Conservation (phyloP, 805 yeast genomes). For the Wickerhamiella domercqiae region DNA sequence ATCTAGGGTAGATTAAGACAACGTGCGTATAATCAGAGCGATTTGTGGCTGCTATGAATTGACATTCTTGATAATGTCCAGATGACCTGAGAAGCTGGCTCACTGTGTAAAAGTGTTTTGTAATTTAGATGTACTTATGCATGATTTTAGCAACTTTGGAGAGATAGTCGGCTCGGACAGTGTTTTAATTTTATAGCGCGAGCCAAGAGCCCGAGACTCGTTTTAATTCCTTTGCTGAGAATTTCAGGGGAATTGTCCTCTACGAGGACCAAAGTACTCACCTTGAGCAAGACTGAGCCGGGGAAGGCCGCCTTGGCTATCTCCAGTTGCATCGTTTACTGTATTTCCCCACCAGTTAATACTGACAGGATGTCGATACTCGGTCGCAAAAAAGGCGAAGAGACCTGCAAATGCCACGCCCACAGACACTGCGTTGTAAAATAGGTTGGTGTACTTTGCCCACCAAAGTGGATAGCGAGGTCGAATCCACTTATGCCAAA, state of each 20-base stretch:
- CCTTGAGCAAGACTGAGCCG: conserved; percentile 13
- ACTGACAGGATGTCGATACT: conserved; percentile 27
- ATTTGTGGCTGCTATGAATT: too few relatives aligned
- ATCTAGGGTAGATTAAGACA: too few relatives aligned
- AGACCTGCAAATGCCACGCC: conserved; percentile 50
- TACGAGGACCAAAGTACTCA: conserved; percentile 22
- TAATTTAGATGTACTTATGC: too few relatives aligned
- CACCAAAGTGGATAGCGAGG: conserved; percentile 39
- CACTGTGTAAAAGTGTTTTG: too few relatives aligned
- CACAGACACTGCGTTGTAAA: conserved; percentile 41
- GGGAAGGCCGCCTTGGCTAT: neutral
- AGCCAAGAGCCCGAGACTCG: too few relatives aligned
- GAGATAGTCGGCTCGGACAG: too few relatives aligned
- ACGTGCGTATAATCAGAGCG: too few relatives aligned
- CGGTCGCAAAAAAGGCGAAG: conserved; percentile 38
- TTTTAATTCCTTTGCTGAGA: too few relatives aligned
- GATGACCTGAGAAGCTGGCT: too few relatives aligned
- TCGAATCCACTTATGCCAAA: conserved; percentile 34
- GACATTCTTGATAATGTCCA: too few relatives aligned
- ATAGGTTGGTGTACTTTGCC: conserved; percentile 33
- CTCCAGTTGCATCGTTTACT: neutral
- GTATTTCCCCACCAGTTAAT: conserved; percentile 58
- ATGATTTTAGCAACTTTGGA: too few relatives aligned
- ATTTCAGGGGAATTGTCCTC: neutral
- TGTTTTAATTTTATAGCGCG: too few relatives aligned